phyloP scores from a whole-genome alignment of 2,329 filamentous ascomycete genomes.

The Spiromastix sp. region DNA sequence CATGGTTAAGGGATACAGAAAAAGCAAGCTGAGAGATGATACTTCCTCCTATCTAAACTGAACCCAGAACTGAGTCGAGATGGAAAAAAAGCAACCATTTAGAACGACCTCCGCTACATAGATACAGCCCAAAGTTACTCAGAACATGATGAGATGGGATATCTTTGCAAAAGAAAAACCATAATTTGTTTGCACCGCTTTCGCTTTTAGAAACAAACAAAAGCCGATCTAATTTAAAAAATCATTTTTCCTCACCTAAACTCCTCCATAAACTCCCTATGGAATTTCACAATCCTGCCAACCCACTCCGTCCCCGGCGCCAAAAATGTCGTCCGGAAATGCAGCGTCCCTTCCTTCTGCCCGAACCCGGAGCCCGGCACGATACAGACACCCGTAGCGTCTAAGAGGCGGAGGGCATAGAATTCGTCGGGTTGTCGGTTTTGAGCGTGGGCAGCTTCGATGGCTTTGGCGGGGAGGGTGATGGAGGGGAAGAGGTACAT shows the following conservation, averaged over 20 bases:
- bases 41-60: too few relatives aligned
- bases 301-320: slow-evolving; percentile 96
- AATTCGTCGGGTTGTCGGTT: slow-evolving; percentile 77
- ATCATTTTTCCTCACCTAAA: slow-evolving; percentile 41
- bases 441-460: slow-evolving; percentile 63
- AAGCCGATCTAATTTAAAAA: too few relatives aligned
- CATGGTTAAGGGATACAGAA: too few relatives aligned
- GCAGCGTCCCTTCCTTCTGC: slow-evolving; percentile 79
- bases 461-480: slow-evolving; percentile 62
- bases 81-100: too few relatives aligned
- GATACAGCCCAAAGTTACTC: too few relatives aligned
- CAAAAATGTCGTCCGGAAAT: slow-evolving; percentile 95
- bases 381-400: slow-evolving; percentile 89
- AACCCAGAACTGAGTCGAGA: too few relatives aligned
- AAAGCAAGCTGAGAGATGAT: too few relatives aligned
- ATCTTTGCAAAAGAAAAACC: too few relatives aligned
- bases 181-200: too few relatives aligned
- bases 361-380: slow-evolving; percentile 90
- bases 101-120: too few relatives aligned
- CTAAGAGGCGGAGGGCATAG: slow-evolving; percentile 83
- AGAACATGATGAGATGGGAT: too few relatives aligned
- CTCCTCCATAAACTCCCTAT: slow-evolving; percentile 81
- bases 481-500: slow-evolving; percentile 99
- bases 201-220: too few relatives aligned
- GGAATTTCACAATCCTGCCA: slow-evolving; percentile 76